Base-by-base conservation (phyloP, 176 grass and related monocot species). In the Juncus inflexus region DNA sequence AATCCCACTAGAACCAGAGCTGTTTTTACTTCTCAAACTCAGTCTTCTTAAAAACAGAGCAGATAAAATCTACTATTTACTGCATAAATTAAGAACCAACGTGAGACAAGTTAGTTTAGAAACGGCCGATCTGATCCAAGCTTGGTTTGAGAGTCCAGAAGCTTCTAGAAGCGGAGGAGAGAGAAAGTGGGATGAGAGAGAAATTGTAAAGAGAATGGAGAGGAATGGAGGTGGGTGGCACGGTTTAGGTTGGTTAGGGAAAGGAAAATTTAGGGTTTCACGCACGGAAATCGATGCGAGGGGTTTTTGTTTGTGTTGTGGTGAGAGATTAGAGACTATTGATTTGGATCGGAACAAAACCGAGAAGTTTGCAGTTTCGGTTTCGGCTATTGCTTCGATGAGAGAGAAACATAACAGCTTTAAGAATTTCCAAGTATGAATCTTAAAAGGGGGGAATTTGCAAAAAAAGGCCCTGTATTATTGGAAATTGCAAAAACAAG, bases 211-310 rank as follows among this genome's bases (percentile, higher is more conserved):
- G 63, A 55, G 51, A 58, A 78, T 83, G 45, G 76, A 90, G 42
- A 70, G 86, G 57, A 83, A 83, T 67, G 87, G 87, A 80, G 83
- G 83, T 49, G 87, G 87, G 37, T 90, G 87, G 83, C 87, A 90
- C 28, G 83, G 83, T 1, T 60, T 80, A 37, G 87, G 83, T 70
- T 90, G 83, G 87, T 65, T 86, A 63, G 87, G 87, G 10, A 80
- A 58, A 12, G 83, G 87, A 6, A 90, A 83, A 75, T 90, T 79
- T 82, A 80, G 37, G 40, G 38, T 70, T 65, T 9, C 64, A 19
- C 83, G 14, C 56, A 54, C 83, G 12, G 52, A 40, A 45, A 70
- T 90, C 0, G 68, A 78, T 50, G 57, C 6, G 16, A 70, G 80
- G 49, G 87, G 87, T 52, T 53, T 66, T 37, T 90, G 87, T 74